phyloP scores from a whole-genome alignment of 495 filamentous ascomycete genomes.

The Hyaloscypha hepaticicola region DNA sequence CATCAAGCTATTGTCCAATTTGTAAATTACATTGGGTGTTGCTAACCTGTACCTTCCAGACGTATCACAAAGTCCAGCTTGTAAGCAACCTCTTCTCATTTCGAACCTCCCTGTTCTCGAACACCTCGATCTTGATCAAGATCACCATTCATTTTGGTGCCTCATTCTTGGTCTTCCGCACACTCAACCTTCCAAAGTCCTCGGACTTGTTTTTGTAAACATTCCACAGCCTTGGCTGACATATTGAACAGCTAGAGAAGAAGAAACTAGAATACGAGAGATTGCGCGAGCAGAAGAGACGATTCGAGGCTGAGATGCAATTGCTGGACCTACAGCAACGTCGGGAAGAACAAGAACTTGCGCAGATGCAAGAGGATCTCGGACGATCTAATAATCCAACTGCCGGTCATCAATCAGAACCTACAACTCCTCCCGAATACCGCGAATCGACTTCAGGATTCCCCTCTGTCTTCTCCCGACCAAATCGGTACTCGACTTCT shows the following conservation, averaged over 20 bases:
- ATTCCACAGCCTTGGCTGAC: constrained; percentile 27
- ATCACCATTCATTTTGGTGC: neutral
- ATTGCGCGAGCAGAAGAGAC: constrained; percentile 78
- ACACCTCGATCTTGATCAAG: constrained; percentile 1
- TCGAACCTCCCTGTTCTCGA: neutral
- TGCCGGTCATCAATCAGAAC: constrained; percentile 80
- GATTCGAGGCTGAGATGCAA: constrained; percentile 86
- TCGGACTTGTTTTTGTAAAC: neutral
- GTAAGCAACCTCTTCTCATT: constrained; percentile 34
- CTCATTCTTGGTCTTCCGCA: neutral
- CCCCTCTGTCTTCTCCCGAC: constrained; percentile 69
- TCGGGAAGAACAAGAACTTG: constrained; percentile 76
- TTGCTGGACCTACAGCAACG: constrained; percentile 79
- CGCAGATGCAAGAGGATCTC: constrained; percentile 75
- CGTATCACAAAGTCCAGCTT: constrained; percentile 45
- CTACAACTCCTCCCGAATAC: constrained; percentile 95
- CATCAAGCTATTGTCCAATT: neutral
- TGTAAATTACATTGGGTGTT: neutral
- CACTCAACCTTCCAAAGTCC: neutral
- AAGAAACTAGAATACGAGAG: constrained; percentile 85
- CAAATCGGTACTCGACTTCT: constrained; percentile 79
- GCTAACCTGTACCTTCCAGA: constrained; percentile 29
- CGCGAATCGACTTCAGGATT: constrained; percentile 66
- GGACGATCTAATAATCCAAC: constrained; percentile 49
- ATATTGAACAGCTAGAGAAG: constrained; percentile 72